Base-by-base conservation (phyloP, 306 rosid species). In the Gynostemma pentaphyllum region DNA sequence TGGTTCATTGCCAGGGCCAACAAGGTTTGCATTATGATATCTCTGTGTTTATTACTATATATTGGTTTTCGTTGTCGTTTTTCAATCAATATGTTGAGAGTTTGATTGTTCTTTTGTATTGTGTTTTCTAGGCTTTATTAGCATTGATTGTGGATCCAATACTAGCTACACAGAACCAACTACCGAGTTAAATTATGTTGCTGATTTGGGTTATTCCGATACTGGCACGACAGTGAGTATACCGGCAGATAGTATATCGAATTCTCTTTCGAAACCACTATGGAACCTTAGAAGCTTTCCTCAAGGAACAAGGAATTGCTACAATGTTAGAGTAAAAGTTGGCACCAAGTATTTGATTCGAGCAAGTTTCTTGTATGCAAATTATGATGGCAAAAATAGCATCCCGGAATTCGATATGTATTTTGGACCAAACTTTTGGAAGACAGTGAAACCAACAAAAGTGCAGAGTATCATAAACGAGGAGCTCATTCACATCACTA, bases 1-100 rank as follows among this genome's bases (percentile, higher is more conserved):
- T 45, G 51, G 48, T 78, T 59, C 79, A 49, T 75, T 70, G 67
- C 56, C 81, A 75, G 54, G 64, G 47, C 36, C 83, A 60, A 22
- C 29, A 60, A 2, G 65, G 65, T 60, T 0, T 13, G 64, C 21
- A 18, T 18, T 21, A 11, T 18, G 3, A 44, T 14, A 21, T 22
- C 29, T 7, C 37, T 7, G n/a, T 32, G 37, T 32, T 32, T 49
- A 4, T 0, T 42, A 2, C 45, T 16, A 30, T 18, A 55, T 29
- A 15, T 39, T 52, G 7, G 14, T 4, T 54, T n/a, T 4, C 3
- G 13, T 18, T 34, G 14, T 18, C 16, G 7, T 27, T 34, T 57
- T 57, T 1, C 64, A 21, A 9, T 10, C 2, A 19, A 22, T 30
- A 2, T 4, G 15, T 27, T 26, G 3, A 7, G 45, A 6, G 41